Evolutionary conservation across 2,329 filamentous ascomycete genomes (phyloP), one percentile per base, ranked within the genome.

Genomic region (Botrytis paeoniae): DNA sequence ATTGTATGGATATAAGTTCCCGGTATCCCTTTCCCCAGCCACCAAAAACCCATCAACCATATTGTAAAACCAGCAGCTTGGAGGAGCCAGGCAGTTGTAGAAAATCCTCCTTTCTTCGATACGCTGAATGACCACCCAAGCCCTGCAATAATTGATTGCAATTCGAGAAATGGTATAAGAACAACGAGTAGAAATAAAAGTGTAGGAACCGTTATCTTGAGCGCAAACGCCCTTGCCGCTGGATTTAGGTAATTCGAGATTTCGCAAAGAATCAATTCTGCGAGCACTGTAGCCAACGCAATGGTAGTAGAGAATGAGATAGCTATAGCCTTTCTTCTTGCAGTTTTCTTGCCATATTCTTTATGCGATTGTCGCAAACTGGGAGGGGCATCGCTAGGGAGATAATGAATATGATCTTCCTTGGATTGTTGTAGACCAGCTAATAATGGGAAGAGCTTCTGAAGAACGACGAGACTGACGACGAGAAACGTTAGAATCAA

Each of bases 221-320:
- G 85, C 35, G 91, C 93, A 41, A 92, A 80, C 35, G 87, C 88
- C 74, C 93, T 86, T 20, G 92, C 93, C 45, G 85, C 84, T 10
- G 89, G 86, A 75, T 91, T 87, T n/a, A 93, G 86, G 8, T 92
- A 86, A 78, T 93, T 93, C 39, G 92, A 90, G 61, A 97, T 93
- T 82, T 97, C 94, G 78, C 93, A 94, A 14, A 97, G 86, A 63
- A 97, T 92, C 76, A 97, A 83, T 82, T 95, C 91, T 4, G 90
- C 93, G 63, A 97, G 85, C 1, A 95, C 92, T 54, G 91, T 88
- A 9, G 93, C 92, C 14, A 97, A 86, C 1, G 89, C 93, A 51
- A 96, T 88, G 16, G 93, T 97, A 1, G 89, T 87, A 10, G 92
- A 90, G 81, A 97, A 97, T 1, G 92, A 89, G 73, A 87, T 83